These are phyloP conservation scores for Sordariomycetes sp. DNA, from an alignment of 2,329 filamentous ascomycete species.

Conservation along the genomic window DNA sequence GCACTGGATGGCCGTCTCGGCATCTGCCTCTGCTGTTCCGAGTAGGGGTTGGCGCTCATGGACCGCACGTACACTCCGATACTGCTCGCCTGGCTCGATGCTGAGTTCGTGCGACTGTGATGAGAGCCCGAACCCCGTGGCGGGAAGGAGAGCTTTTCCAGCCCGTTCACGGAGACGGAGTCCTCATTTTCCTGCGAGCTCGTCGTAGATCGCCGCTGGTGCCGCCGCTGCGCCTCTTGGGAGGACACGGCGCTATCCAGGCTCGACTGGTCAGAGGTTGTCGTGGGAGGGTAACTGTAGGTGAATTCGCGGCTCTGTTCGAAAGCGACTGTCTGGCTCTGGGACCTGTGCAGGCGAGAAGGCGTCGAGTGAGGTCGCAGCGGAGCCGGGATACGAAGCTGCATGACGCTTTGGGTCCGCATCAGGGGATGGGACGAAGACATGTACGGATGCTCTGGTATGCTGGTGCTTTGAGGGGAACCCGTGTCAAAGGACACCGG, in stretches of 20 bases:
- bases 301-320: slow-evolving; percentile 12
- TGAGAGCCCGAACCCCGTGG: slow-evolving; percentile 13
- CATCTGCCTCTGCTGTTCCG: slow-evolving; percentile 2
- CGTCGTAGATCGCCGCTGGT: neutral
- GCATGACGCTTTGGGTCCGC: slow-evolving; percentile 21
- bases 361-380: slow-evolving; percentile 24
- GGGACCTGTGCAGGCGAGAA: slow-evolving; percentile 10
- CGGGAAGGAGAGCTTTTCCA: slow-evolving; percentile 14
- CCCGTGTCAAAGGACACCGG: slow-evolving; percentile 3
- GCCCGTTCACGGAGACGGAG: slow-evolving; percentile 4
- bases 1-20: slow-evolving; percentile 4
- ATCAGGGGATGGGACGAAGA: slow-evolving; percentile 29
- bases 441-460: slow-evolving; percentile 3
- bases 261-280: slow-evolving; percentile 4
- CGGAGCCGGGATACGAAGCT: slow-evolving; percentile 11
- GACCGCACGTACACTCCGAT: slow-evolving; percentile 5
- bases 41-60: slow-evolving; percentile 4
- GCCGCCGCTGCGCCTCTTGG: slow-evolving; percentile 13
- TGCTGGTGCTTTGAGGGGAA: slow-evolving; percentile 5
- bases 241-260: slow-evolving; percentile 9
- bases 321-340: slow-evolving; percentile 8
- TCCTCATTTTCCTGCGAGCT: neutral
- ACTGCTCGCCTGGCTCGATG: slow-evolving; percentile 14
- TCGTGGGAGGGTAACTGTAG: slow-evolving; percentile 10
- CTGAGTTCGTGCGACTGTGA: slow-evolving; percentile 19